phyloP scores from a whole-genome alignment of 352 stramenopile genomes.

The Halophytophthora batemanensis region DNA sequence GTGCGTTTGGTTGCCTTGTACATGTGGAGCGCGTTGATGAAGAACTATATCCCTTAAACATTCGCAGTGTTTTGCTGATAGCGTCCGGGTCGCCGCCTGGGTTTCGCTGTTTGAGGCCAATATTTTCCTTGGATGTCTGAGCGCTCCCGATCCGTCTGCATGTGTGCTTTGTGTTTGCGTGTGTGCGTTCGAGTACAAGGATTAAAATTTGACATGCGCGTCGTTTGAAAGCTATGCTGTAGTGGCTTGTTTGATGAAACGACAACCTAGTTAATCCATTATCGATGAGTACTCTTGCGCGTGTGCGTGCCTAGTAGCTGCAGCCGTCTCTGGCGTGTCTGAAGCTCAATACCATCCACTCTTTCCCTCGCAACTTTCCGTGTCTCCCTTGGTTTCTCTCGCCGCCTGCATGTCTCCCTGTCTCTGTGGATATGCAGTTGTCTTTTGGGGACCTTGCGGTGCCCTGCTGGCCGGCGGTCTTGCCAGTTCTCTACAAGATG shows the following conservation, averaged over 20 bases:
- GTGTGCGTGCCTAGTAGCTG: neutral
- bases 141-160: conserved; percentile 6
- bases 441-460: conserved; percentile 1
- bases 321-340: neutral
- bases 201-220: conserved; percentile 80
- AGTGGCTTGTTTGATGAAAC: conserved; percentile 64
- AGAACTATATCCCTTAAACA: conserved; percentile 78
- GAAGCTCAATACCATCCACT: neutral
- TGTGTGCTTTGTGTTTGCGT: conserved; percentile 2
- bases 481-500: conserved; percentile 8
- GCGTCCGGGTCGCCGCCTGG: conserved; percentile 57
- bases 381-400: no score
- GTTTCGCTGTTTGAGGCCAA: conserved; percentile 51
- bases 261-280: conserved; percentile 84
- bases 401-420: neutral
- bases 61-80: conserved; percentile 85
- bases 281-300: conserved; percentile 53
- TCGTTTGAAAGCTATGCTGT: conserved; percentile 66
- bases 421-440: conserved; percentile 1
- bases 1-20: conserved; percentile 9
- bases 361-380: neutral
- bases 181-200: conserved; percentile 29
- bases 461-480: no score
- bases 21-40: conserved; percentile 57
- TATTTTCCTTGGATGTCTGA: conserved; percentile 67